Evolutionary conservation across 202 grass and related monocot genomes (phyloP).

Genomic region (Zoysia matrella): DNA sequence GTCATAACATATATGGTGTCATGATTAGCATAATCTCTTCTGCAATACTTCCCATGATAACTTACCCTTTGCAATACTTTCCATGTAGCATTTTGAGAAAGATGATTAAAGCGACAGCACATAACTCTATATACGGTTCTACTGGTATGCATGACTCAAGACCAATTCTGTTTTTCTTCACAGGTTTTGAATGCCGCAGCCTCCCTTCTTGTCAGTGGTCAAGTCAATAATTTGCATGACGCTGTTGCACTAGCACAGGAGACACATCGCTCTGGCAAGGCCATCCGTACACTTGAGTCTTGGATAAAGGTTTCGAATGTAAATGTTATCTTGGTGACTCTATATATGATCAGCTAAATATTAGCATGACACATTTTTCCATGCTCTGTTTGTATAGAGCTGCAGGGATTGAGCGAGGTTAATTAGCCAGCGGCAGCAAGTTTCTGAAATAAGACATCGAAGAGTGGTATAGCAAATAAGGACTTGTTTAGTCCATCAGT

Average conservation of each 20-base stretch:
- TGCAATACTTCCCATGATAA: neutral
- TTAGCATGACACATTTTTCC: slow-evolving; percentile 18
- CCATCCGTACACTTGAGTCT: slow-evolving; percentile 67
- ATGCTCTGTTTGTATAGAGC: slow-evolving; percentile 39
- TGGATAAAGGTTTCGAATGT: slow-evolving; percentile 84
- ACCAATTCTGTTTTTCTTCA: slow-evolving; percentile 11
- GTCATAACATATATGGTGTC: neutral
- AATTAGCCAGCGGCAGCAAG: neutral
- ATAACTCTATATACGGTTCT: neutral
- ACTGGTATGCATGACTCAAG: neutral
- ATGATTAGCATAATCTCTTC: neutral
- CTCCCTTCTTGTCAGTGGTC: slow-evolving; percentile 73
- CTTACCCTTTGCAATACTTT: neutral
- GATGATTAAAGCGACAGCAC: neutral
- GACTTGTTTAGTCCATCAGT: slow-evolving; percentile 6
- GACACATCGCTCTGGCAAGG: slow-evolving; percentile 74
- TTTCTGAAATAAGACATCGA: slow-evolving; percentile 28
- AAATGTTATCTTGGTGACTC: slow-evolving; percentile 4
- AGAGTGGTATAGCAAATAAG: slow-evolving; percentile 41
- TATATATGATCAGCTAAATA: slow-evolving; percentile 22
- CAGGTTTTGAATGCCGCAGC: slow-evolving; percentile 89
- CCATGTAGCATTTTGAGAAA: neutral
- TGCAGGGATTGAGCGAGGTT: slow-evolving; percentile 26
- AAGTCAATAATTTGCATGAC: slow-evolving; percentile 62
- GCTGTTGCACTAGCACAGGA: slow-evolving; percentile 78